Percentiles rank a stretch among this genome's conserved stretches.
Conservation (phyloP, 179 eudicot species). For the Sideroxylon spinosum region DNA sequence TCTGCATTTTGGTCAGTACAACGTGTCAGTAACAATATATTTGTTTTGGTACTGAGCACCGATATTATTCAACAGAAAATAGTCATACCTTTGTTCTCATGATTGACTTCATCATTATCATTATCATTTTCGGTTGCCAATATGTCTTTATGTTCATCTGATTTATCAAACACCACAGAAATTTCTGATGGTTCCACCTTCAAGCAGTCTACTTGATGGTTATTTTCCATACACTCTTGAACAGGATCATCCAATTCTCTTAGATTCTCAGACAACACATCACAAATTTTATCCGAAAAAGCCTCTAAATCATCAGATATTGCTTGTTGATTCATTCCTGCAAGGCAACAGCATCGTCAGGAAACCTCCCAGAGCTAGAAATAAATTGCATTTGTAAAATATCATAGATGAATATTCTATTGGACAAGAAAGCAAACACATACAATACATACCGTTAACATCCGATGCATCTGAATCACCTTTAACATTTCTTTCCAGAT, state of each 20-base stretch:
- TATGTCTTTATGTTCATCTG: not conserved
- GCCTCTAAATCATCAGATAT: constrained; percentile 8
- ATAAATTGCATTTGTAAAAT: not conserved
- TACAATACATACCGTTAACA: constrained; percentile 9
- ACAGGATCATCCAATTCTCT: constrained; percentile 1
- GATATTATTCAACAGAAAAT: not conserved
- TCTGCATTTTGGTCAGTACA: no score
- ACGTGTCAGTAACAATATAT: no score
- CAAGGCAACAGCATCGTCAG: not conserved
- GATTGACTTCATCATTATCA: not conserved
- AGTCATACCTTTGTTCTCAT: constrained; percentile 13
- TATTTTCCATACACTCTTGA: not conserved
- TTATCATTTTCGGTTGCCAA: not conserved
- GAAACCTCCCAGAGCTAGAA: not conserved
- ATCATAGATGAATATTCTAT: not conserved
- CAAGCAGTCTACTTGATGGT: not conserved
- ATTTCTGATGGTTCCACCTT: not conserved
- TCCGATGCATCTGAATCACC: constrained; percentile 17
- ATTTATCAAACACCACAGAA: not conserved
- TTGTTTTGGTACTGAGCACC: no score
- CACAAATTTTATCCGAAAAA: constrained; percentile 4
- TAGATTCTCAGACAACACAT: not conserved
- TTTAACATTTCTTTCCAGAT: constrained; percentile 20
- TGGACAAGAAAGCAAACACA: not conserved
- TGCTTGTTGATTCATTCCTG: constrained; percentile 11